Evolutionary conservation across 2,329 filamentous ascomycete species (phyloP), one percentile per base, ranked within the genome.

Genomic region (Nigrospora sphaerica): DNA sequence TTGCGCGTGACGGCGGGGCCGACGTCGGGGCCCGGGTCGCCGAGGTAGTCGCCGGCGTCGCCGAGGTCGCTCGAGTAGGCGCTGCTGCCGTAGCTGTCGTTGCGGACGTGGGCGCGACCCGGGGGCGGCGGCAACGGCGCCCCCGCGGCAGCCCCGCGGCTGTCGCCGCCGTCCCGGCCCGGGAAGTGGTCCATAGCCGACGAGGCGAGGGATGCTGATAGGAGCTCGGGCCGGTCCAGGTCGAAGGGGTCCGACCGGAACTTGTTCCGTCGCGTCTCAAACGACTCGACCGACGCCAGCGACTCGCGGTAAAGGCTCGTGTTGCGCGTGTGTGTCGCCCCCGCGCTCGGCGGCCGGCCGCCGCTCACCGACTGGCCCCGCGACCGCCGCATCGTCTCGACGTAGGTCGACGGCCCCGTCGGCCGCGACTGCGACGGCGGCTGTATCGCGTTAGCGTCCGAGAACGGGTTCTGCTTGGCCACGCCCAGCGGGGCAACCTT

Each of bases 161-260:
- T 50, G 37, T 55, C 48, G 14, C 54, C 49, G 45, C 52, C 42
- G 38, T 41, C 49, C 36, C 39, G 28, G 16, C 18, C 32, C 32
- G 18, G 28, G 18, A 33, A 41, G 51, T 52, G 31, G 51, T 49
- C 34, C 57, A 57, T 55, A 56, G 49, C 57, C 60, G 50, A 53
- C 53, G 43, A 54, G 59, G 47, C 57, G 58, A 47, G 59, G 57
- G 3, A 64, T 59, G 41, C 58, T 23, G 48, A 57, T 4, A 71
- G 64, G 7, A 75, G 62, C 54, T 77, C 69, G 32, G 75, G 69
- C 38, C 69, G 62, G 57, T 84, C 80, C n/a, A 84, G 68, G 53
- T 85, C 81, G 55, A 84, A 84, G 2, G 79, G 80, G 52, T 84
- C 80, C 2, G 79, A 82, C 39, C 79, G 76, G 58, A 81, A 79